phyloP scores from a whole-genome alignment of 2,329 filamentous ascomycete species.

The Coleophoma crateriformis region DNA sequence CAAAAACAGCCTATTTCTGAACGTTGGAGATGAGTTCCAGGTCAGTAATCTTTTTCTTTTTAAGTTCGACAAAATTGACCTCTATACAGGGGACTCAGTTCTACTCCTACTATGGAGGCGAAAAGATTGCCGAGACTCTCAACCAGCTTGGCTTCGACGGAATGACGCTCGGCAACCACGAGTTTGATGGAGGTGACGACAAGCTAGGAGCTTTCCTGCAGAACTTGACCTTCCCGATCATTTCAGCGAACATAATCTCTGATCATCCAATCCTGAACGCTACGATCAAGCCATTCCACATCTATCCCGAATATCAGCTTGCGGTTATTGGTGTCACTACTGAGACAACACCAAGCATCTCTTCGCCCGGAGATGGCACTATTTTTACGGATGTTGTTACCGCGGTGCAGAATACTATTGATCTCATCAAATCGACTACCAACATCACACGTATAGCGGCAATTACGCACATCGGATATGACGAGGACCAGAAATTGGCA shows the following conservation, averaged over 20 bases:
- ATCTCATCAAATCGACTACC: constrained; percentile 54
- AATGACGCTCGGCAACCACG: constrained; percentile 64
- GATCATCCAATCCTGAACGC: constrained; percentile 52
- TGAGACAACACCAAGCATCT: constrained; percentile 50
- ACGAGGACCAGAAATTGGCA: constrained; percentile 56
- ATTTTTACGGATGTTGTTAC: constrained; percentile 51
- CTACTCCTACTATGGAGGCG: constrained; percentile 60
- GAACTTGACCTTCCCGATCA: constrained; percentile 60
- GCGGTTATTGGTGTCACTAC: constrained; percentile 63
- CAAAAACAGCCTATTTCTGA: constrained; percentile 57
- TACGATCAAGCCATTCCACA: constrained; percentile 59
- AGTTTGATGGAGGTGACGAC: constrained; percentile 61
- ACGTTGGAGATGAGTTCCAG: constrained; percentile 61
- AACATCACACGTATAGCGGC: constrained; percentile 60
- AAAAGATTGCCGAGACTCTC: constrained; percentile 62
- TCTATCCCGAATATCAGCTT: constrained; percentile 54
- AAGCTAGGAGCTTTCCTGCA: constrained; percentile 54
- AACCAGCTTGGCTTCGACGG: constrained; percentile 62
- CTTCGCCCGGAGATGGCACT: constrained; percentile 51
- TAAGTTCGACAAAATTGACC: background rate
- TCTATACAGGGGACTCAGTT: constrained; percentile 56
- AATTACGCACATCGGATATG: constrained; percentile 63
- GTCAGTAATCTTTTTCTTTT: background rate
- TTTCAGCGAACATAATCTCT: constrained; percentile 59
- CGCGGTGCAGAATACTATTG: constrained; percentile 55